Base-by-base conservation (phyloP, 495 filamentous ascomycete genomes). In the Aspergillus baeticus region DNA sequence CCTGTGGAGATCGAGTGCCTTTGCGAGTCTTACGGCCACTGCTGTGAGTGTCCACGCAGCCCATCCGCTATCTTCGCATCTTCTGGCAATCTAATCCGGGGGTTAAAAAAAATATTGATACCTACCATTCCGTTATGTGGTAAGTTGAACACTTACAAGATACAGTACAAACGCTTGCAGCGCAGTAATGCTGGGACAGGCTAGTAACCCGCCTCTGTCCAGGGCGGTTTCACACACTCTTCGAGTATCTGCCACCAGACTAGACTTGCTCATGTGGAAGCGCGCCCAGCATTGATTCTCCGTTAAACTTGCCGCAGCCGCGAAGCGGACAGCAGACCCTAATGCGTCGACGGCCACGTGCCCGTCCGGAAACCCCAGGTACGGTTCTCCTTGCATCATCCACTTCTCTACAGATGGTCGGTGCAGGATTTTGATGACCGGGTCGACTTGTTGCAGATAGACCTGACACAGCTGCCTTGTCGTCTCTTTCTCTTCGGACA, bases 121-220 rank as follows among this genome's bases (percentile, higher is more conserved):
- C n/a, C n/a, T n/a, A n/a, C n/a, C n/a, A n/a, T n/a, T n/a, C n/a
- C n/a, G n/a, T n/a, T n/a, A n/a, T n/a, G n/a, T n/a, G n/a, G n/a
- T n/a, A n/a, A n/a, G n/a, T n/a, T n/a, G n/a, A n/a, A n/a, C n/a
- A n/a, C n/a, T n/a, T 66, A 81, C 76, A 55, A 81, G 55, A 41
- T 72, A 85, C 2, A 86, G 67, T 23, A 81, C 74, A 58, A 83
- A 83, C 8, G 81, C 81, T 60, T 84, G 82, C 18, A 86, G 61
- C 13, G 83, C 76, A 23, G 80, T 75, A 26, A 81, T 66, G 48
- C 85, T 82, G 53, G 81, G 75, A 0, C 78, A 81, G 1, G 68
- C 73, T 3, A 84, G 62, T 57, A 84, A 81, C 52, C 82, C 79
- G 1, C 78, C 77, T 23, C 68, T 64, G 34, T 74, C 74, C 14